Evolutionary conservation across 2,329 filamentous ascomycete species (phyloP).

Genomic region (Penicillium expansum): DNA sequence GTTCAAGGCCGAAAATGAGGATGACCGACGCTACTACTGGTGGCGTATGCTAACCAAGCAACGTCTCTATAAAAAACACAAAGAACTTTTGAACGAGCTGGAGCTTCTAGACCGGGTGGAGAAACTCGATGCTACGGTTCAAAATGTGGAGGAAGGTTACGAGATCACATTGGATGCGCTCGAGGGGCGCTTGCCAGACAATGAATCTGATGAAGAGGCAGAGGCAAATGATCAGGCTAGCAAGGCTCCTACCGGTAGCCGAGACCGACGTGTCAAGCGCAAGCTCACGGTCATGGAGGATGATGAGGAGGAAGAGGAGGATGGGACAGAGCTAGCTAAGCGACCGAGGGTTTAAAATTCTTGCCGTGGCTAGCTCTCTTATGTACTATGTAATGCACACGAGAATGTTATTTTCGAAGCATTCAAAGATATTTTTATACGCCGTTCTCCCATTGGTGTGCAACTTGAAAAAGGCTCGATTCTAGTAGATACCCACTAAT

Average conservation of each 20-base stretch:
- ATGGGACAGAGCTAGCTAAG: slow-evolving; percentile 28
- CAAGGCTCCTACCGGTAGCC: slow-evolving; percentile 10
- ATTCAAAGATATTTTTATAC: background rate
- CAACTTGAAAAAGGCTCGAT: background rate
- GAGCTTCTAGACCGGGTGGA: slow-evolving; percentile 56
- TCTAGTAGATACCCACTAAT: background rate
- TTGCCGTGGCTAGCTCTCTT: background rate
- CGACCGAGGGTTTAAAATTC: slow-evolving; percentile 31
- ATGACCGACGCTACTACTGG: slow-evolving; percentile 62
- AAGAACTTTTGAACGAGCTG: slow-evolving; percentile 58
- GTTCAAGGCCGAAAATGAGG: slow-evolving; percentile 47
- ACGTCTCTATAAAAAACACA: slow-evolving; percentile 59
- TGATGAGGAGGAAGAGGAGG: slow-evolving; percentile 28
- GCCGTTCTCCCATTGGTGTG: background rate
- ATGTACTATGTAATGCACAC: slow-evolving; percentile 7
- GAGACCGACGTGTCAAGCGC: slow-evolving; percentile 19
- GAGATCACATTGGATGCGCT: slow-evolving; percentile 49
- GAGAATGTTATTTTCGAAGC: background rate
- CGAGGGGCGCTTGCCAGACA: slow-evolving; percentile 18
- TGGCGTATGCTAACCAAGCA: slow-evolving; percentile 65
- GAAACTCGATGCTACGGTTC: slow-evolving; percentile 59
- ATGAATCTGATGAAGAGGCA: slow-evolving; percentile 12
- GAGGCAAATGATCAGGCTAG: background rate
- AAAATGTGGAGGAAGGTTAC: slow-evolving; percentile 59
- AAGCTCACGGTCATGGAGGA: slow-evolving; percentile 24